Evolutionary conservation across 805 yeast species (phyloP), one percentile per base, ranked within the genome.

Genomic region (Metschnikowia santaceciliae): DNA sequence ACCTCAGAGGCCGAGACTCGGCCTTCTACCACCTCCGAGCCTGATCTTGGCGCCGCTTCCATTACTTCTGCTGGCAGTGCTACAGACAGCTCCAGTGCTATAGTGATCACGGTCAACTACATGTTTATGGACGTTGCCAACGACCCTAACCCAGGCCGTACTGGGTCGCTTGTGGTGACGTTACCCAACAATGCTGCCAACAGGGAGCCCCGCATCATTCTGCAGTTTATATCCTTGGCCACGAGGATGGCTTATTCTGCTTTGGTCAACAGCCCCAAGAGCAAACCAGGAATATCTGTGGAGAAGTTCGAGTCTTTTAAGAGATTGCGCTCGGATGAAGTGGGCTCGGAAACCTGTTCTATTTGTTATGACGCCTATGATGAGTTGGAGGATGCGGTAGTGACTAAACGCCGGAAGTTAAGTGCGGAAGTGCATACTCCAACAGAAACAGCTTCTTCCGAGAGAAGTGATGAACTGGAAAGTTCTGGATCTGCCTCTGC

Each of bases 211-310:
- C 76, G 78, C 35, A 75, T 80, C 34, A 70, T 85, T 32, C 83
- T 81, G 59, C 81, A 79, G 34, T 73, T 86, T 49, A 79, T 86
- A 11, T 72, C 84, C 26, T 67, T 86, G 50, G 90, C 90, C 2
- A 84, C 91, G 0, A 81, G 82, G 23, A 76, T 86, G 65, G 90
- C 90, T 1, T 74, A 84, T 39, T 63, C 84, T 37, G 81, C 88
- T 14, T 79, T 85, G 35, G 74, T 80, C 3, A 75, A 78, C 19
- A 74, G 78, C 37, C 68, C 77, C 32, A 72, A 76, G 50, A 74
- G 72, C 49, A 71, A 75, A 17, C 71, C 76, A 35, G 88, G 89
- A 8, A 72, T 84, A 3, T 69, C 84, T 0, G 64, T 72, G 20
- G 78, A 78, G 23, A 71, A 70, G 32, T 84, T 86, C 66, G 78